phyloP scores from a whole-genome alignment of 1,284 basidiomycete species.

The Rhizoctonia solani region DNA sequence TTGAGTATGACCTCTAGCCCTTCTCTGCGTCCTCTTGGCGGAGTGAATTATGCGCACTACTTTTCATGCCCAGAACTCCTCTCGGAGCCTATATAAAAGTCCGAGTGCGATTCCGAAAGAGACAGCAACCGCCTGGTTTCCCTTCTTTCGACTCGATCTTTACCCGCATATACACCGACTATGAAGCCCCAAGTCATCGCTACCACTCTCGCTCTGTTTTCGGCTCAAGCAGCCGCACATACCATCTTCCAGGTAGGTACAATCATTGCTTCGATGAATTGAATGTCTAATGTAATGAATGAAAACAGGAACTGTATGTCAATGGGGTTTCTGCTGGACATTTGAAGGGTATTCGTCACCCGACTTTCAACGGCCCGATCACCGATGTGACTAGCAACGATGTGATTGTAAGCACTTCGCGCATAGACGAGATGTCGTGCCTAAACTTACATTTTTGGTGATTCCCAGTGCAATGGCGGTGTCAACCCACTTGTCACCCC shows the following conservation, averaged over 20 bases:
- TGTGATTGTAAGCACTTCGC: background rate
- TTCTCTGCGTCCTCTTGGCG: too few species aligned
- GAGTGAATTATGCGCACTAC: background rate
- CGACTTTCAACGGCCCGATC: background rate
- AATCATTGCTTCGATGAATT: background rate
- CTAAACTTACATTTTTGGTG: background rate
- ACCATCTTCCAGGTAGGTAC: constrained; percentile 3
- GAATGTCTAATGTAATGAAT: background rate
- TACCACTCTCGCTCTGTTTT: background rate
- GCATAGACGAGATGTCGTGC: background rate
- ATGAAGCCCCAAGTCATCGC: constrained; percentile 8
- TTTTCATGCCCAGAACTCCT: background rate
- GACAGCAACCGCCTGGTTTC: background rate
- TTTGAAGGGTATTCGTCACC: background rate
- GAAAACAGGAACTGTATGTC: background rate
- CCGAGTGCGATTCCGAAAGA: background rate
- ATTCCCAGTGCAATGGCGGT: constrained; percentile 29
- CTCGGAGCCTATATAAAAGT: constrained; percentile 4
- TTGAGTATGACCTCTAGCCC: background rate
- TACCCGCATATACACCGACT: background rate
- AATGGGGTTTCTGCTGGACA: background rate
- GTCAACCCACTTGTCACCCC: constrained; percentile 3
- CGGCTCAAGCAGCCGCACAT: background rate
- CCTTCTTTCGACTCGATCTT: background rate
- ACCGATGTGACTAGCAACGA: constrained; percentile 19